A percentile compares a stretch with the other conserved stretches of the same genome.
Conservation (phyloP, 345 rosid genomes). For the Eutrema japonicum region DNA sequence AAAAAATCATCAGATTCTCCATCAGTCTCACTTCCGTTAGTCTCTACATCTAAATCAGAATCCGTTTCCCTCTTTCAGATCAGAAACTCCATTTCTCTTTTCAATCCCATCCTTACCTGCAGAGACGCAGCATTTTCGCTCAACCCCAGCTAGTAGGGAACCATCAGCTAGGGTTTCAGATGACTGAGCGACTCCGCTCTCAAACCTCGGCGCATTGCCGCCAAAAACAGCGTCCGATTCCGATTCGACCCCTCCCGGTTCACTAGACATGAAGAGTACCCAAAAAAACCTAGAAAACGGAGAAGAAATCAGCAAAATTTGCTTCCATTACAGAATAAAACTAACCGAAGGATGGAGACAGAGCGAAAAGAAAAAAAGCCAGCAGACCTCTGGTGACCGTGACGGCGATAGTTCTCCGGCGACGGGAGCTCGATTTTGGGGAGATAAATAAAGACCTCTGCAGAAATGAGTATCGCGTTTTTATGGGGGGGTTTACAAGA, state of each 20-base stretch:
- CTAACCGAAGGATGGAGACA: not conserved
- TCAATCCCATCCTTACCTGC: too few relatives aligned
- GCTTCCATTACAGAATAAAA: not conserved
- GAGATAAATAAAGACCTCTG: not conserved
- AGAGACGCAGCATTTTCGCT: too few relatives aligned
- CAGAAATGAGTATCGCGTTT: not conserved
- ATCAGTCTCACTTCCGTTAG: not conserved
- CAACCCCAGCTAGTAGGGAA: not conserved
- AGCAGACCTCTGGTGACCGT: constrained; percentile 27
- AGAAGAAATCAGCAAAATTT: constrained; percentile 7
- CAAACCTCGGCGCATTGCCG: not conserved
- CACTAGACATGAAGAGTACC: constrained; percentile 46
- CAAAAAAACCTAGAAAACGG: constrained; percentile 28
- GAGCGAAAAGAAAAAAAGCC: not conserved
- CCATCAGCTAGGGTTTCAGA: constrained; percentile 33
- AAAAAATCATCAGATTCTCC: not conserved
- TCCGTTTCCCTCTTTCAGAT: too few relatives aligned
- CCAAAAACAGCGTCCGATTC: constrained; percentile 44
- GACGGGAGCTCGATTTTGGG: constrained; percentile 17
- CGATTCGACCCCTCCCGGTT: constrained; percentile 47
- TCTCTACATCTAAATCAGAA: not conserved
- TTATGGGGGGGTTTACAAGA: not conserved
- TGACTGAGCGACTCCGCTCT: not conserved
- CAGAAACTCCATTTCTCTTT: too few relatives aligned
- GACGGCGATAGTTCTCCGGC: constrained; percentile 21